phyloP scores from a whole-genome alignment of 805 yeast genomes.

The Zygotorulaspora danielsina region DNA sequence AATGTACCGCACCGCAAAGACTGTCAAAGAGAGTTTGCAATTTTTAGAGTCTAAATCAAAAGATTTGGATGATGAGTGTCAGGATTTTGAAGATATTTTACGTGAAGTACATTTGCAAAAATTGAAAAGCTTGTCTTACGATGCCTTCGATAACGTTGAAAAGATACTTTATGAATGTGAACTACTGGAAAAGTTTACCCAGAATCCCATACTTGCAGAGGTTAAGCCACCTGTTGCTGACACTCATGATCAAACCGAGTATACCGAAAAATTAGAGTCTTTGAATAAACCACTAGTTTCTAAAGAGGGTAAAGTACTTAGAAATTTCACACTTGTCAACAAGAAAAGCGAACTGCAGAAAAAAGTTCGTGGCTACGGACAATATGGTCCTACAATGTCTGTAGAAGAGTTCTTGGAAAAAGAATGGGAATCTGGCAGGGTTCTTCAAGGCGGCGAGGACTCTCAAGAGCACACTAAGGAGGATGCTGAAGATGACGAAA shows the following conservation, averaged over 20 bases:
- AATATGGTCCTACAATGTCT: conserved; percentile 86
- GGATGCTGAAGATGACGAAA: conserved; percentile 59
- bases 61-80: conserved; percentile 32
- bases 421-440: conserved; percentile 81
- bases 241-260: conserved; percentile 41
- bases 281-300: conserved; percentile 52
- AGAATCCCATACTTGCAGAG: conserved; percentile 17
- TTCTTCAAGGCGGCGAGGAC: conserved; percentile 49
- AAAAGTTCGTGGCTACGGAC: conserved; percentile 87
- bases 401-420: conserved; percentile 88
- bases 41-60: conserved; percentile 37
- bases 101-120: conserved; percentile 55
- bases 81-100: conserved; percentile 60
- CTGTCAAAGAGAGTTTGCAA: conserved; percentile 43
- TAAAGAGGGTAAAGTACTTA: conserved; percentile 69
- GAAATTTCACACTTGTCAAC: conserved; percentile 76
- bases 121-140: conserved; percentile 47
- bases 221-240: conserved; percentile 15
- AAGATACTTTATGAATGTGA: conserved; percentile 60
- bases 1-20: conserved; percentile 57
- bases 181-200: conserved; percentile 46
- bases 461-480: conserved; percentile 38
- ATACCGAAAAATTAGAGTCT: conserved; percentile 60
- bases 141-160: conserved; percentile 55
- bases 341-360: conserved; percentile 51